These are phyloP conservation scores for Aspergillus floridensis DNA, from an alignment of 2,329 filamentous ascomycete genomes.

Conservation along the genomic window DNA sequence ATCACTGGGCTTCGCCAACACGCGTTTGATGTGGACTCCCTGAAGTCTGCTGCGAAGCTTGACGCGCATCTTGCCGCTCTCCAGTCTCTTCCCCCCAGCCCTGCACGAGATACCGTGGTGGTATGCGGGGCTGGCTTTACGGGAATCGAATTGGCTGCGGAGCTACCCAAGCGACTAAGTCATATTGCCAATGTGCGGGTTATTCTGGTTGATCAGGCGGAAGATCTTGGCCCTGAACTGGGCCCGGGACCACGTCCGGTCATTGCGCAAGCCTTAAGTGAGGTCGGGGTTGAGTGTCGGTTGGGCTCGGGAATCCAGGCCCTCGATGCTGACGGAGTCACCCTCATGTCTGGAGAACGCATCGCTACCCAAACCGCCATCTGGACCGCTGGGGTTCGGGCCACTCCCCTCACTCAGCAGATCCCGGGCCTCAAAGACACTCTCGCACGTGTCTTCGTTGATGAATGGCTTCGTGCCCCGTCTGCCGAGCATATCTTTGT, in stretches of 20 bases:
- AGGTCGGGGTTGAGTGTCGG: conserved; percentile 30
- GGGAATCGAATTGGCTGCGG: conserved; percentile 28
- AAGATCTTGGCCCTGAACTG: conserved; percentile 33
- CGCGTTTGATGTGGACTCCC: conserved; percentile 36
- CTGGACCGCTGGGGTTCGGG: conserved; percentile 40
- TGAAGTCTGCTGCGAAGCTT: conserved; percentile 25
- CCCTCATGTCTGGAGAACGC: conserved; percentile 28
- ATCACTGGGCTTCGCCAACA: conserved; percentile 33
- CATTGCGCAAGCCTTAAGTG: conserved; percentile 31
- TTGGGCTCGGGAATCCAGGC: conserved; percentile 26
- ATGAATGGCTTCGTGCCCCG: conserved; percentile 29
- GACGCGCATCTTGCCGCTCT: conserved; percentile 32
- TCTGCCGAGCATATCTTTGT: conserved; percentile 26
- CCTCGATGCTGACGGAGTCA: conserved; percentile 27
- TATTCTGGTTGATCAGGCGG: conserved; percentile 30
- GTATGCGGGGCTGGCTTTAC: conserved; percentile 39
- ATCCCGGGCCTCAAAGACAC: conserved; percentile 31
- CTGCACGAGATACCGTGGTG: conserved; percentile 35
- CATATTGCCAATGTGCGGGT: conserved; percentile 11
- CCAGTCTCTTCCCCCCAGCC: conserved; percentile 17
- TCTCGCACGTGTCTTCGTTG: conserved; percentile 30
- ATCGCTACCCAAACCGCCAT: conserved; percentile 36
- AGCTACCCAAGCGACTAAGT: conserved; percentile 30
- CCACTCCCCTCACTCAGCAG: conserved; percentile 33
- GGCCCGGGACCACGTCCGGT: conserved; percentile 33